Percentiles rank a stretch among this genome's conserved stretches.
Evolutionary conservation across 768 basidiomycete genomes (phyloP).

Genomic region (Agrocybe praecox): DNA sequence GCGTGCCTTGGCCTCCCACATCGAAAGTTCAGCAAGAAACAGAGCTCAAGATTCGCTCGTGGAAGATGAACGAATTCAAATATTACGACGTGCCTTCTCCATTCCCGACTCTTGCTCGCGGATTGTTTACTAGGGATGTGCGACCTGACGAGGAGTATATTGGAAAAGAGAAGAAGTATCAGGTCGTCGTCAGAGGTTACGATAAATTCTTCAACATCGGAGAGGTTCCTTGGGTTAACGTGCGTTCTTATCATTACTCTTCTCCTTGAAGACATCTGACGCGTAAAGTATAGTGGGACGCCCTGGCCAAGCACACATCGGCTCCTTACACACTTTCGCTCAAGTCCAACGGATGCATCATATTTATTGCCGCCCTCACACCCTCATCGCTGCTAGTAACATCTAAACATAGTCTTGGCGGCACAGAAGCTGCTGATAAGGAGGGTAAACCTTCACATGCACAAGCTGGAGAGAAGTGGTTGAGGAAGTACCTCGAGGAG

Average conservation of each 20-base stretch:
- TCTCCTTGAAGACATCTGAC: constrained; percentile 3
- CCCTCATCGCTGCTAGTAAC: constrained; percentile 77
- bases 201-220: constrained; percentile 99
- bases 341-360: constrained; percentile 97
- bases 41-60: constrained; percentile 59
- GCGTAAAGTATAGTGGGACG: constrained; percentile 62
- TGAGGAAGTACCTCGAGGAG: constrained; percentile 62
- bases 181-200: constrained; percentile 89
- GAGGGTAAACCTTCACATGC: constrained; percentile 64
- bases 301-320: constrained; percentile 67
- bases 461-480: constrained; percentile 82
- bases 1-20: constrained; percentile 47
- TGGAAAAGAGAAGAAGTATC: constrained; percentile 29
- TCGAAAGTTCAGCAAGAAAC: neutral
- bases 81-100: constrained; percentile 89
- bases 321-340: constrained; percentile 85
- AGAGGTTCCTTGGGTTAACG: constrained; percentile 94
- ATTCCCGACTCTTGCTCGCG: constrained; percentile 94
- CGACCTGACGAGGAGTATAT: constrained; percentile 19
- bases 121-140: constrained; percentile 74
- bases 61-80: constrained; percentile 99
- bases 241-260: constrained; percentile 40
- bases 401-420: constrained; percentile 90
- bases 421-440: constrained; percentile 31
- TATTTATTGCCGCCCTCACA: constrained; percentile 88